Evolutionary conservation across 108 stramenopile genomes (phyloP), one percentile per base, ranked within the genome.

Genomic region (Cyclotella kingstonii): DNA sequence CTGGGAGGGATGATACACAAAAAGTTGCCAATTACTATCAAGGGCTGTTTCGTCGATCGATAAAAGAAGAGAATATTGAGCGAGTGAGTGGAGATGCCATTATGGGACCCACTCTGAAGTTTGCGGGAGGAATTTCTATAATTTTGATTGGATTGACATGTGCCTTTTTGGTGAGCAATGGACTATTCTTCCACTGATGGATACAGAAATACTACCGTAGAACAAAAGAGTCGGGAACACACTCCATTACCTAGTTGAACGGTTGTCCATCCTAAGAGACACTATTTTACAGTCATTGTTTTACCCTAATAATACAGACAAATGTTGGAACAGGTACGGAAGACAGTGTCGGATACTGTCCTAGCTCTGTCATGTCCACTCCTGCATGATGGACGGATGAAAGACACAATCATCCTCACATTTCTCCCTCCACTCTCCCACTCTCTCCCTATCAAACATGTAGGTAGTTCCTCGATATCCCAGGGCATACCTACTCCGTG

Each of bases 21-120:
- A n/a, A n/a, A n/a, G n/a, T n/a, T n/a, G n/a, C n/a, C n/a, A n/a
- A n/a, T n/a, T 76, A 76, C 49, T 76, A 65, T 42, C 49, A 49
- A 50, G 75, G 75, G 33, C 70, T 76, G 25, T 10, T 76, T n/a
- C 58, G 21, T 18, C 51, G 69, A 57, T 53, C 65, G 8, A 12
- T 66, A 1, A 59, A 70, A 26, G 75, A 76, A 33, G 75, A 76
- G 46, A 56, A 54, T 6, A 22, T 28, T 14, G 75, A 70, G 53
- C 62, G 75, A 19, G 54, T 76, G 48, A 65, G 69, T 10, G 75
- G 75, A 1, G 68, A 76, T 70, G 66, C 65, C 4, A 36, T 76
- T 9, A 29, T 76, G 41, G 62, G 60, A 41, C 75, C 75, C n/a
- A 76, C 69, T 38, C 30, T 76, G 0, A 76, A 76, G 26, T 71